A percentile compares a stretch with the other conserved stretches of the same genome.
Conservation (phyloP, 495 filamentous ascomycete genomes). For the Podospora fimiseda region DNA sequence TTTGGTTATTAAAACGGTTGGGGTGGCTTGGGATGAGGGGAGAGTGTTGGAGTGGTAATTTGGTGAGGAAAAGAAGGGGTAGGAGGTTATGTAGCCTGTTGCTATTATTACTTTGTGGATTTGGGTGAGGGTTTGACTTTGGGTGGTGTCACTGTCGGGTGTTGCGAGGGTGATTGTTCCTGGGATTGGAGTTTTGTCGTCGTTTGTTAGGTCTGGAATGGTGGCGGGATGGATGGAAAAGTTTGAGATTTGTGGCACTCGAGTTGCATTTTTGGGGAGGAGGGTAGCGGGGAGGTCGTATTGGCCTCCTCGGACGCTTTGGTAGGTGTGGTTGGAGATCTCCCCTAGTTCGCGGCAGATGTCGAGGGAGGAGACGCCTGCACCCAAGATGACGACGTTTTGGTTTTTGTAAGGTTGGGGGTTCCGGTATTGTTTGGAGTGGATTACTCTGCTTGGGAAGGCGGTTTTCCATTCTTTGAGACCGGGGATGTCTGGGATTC, state of each 20-base stretch:
- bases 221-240: conserved; percentile 6
- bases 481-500: conserved; percentile 50
- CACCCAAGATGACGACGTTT: conserved; percentile 56
- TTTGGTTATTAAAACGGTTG: conserved; percentile 49
- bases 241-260: conserved; percentile 47
- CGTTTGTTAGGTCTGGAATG: not conserved
- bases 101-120: conserved; percentile 54
- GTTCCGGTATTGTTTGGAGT: conserved; percentile 57
- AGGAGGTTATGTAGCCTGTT: conserved; percentile 58
- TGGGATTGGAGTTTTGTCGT: conserved; percentile 10
- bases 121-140: conserved; percentile 38
- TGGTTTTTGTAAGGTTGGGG: conserved; percentile 39
- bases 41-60: conserved; percentile 35
- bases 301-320: conserved; percentile 51
- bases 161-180: conserved; percentile 25
- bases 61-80: conserved; percentile 53
- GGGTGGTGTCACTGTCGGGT: conserved; percentile 37
- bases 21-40: conserved; percentile 32
- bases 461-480: conserved; percentile 45
- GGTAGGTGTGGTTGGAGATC: conserved; percentile 46
- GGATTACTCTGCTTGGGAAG: conserved; percentile 46
- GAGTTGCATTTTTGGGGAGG: conserved; percentile 42
- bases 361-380: conserved; percentile 54
- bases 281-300: conserved; percentile 48
- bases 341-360: conserved; percentile 52